A percentile compares a stretch with the other conserved stretches of the same genome.
Evolutionary conservation across 768 basidiomycete species (phyloP).

Genomic region (Pleurotus ostreatus): DNA sequence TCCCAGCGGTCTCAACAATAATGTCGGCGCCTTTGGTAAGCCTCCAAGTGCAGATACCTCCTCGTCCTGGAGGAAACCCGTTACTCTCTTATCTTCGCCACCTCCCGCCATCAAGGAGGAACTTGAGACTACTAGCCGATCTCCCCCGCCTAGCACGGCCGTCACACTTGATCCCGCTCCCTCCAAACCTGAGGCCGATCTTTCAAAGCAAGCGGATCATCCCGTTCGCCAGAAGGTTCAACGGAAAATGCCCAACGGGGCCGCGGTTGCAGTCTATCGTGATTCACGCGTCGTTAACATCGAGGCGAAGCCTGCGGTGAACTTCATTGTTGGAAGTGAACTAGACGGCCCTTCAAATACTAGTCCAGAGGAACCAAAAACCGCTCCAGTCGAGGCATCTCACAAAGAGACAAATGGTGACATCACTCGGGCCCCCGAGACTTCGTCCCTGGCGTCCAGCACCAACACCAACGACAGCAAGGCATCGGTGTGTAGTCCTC

Average conservation of each 20-base stretch:
- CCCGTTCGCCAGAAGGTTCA: constrained; percentile 46
- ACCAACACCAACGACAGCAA: constrained; percentile 47
- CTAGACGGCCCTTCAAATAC: constrained; percentile 43
- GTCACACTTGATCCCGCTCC: constrained; percentile 14
- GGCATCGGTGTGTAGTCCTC: constrained; percentile 11
- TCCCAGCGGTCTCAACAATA: constrained; percentile 18
- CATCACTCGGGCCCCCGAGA: constrained; percentile 11
- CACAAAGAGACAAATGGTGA: constrained; percentile 2
- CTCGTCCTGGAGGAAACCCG: constrained; percentile 41
- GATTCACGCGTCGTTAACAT: constrained; percentile 46
- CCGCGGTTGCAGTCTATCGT: constrained; percentile 70
- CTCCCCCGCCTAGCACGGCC: constrained; percentile 55
- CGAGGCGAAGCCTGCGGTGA: constrained; percentile 49
- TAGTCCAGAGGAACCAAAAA: constrained; percentile 16
- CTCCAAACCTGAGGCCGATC: constrained; percentile 26
- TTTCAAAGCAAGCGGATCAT: constrained; percentile 25
- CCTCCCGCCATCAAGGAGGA: constrained; percentile 18
- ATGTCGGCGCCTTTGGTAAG: constrained; percentile 37
- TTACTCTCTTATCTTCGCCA: constrained; percentile 11
- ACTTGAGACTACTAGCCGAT: constrained; percentile 59
- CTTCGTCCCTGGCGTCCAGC: constrained; percentile 24
- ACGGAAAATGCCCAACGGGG: constrained; percentile 70
- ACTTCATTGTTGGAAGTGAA: constrained; percentile 80
- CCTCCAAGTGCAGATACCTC: constrained; percentile 35
- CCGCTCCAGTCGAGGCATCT: constrained; percentile 15